A percentile compares a stretch with the other conserved stretches of the same genome.
phyloP scores from a whole-genome alignment of 495 filamentous ascomycete genomes.

The Opeltia flavorubescens region DNA sequence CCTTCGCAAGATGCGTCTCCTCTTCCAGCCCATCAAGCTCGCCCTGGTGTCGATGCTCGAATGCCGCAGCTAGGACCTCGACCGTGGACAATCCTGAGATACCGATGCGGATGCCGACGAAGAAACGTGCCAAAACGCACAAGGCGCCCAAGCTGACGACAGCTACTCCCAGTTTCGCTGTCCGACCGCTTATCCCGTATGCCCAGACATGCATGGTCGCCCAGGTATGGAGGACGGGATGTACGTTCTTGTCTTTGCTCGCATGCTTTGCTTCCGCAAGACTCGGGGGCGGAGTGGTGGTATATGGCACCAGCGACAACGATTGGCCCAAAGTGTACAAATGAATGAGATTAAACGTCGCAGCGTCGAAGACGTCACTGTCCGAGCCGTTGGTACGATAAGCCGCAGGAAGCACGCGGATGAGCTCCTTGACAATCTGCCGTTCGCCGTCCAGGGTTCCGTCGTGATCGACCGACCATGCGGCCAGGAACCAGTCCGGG shows the following conservation, averaged over 20 bases:
- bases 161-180: conserved; percentile 12
- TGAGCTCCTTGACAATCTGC: conserved; percentile 3
- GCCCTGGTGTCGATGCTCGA: conserved; percentile 4
- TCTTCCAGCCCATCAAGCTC: conserved; percentile 9
- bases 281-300: neutral
- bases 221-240: conserved; percentile 7
- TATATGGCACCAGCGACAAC: conserved; percentile 9
- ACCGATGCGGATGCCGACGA: neutral
- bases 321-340: conserved; percentile 9
- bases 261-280: neutral
- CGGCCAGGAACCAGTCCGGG: conserved; percentile 16
- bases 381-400: neutral
- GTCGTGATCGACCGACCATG: conserved; percentile 13
- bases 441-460: conserved; percentile 5
- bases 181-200: conserved; percentile 11
- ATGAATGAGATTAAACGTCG: conserved; percentile 3
- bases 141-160: conserved; percentile 6
- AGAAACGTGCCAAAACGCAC: conserved; percentile 7
- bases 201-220: conserved; percentile 15
- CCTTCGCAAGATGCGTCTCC: conserved; percentile 5
- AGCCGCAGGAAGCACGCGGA: neutral
- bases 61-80: conserved; percentile 10
- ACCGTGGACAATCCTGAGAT: conserved; percentile 6
- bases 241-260: neutral
- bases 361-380: neutral